phyloP scores from a whole-genome alignment of 495 filamentous ascomycete genomes.

The Penicillium crystallinum region DNA sequence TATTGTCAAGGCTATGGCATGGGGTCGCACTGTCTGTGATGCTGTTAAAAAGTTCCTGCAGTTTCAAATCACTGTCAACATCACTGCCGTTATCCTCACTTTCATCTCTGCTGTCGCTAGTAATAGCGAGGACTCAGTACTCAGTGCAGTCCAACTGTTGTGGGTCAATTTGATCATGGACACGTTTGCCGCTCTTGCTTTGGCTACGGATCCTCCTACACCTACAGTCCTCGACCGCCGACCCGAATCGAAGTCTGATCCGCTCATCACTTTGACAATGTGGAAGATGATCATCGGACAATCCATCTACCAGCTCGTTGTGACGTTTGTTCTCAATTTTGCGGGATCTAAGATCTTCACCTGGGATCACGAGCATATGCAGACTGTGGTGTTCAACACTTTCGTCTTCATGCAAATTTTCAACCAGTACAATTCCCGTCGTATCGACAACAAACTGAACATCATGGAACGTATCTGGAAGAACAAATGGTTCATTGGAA shows the following conservation, averaged over 20 bases:
- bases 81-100: conserved; percentile 79
- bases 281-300: conserved; percentile 95
- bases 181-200: conserved; percentile 89
- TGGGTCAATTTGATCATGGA: conserved; percentile 97
- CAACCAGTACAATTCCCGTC: conserved; percentile 74
- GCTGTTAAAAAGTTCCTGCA: conserved; percentile 87
- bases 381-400: conserved; percentile 81
- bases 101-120: conserved; percentile 75
- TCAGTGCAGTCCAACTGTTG: conserved; percentile 80
- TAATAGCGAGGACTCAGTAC: conserved; percentile 59
- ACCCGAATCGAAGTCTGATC: conserved; percentile 70
- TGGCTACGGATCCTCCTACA: conserved; percentile 79
- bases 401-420: conserved; percentile 97
- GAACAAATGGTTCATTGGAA: conserved; percentile 79
- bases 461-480: conserved; percentile 77
- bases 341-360: conserved; percentile 58
- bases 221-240: conserved; percentile 63
- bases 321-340: conserved; percentile 75
- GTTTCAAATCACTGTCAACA: conserved; percentile 91
- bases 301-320: conserved; percentile 73
- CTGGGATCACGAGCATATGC: conserved; percentile 44
- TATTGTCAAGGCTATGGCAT: conserved; percentile 82
- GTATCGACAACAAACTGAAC: conserved; percentile 85
- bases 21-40: conserved; percentile 86
- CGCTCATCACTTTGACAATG: conserved; percentile 75